phyloP scores from a whole-genome alignment of 192 early-diverging fungal genomes.

The Coemansia sp. region DNA sequence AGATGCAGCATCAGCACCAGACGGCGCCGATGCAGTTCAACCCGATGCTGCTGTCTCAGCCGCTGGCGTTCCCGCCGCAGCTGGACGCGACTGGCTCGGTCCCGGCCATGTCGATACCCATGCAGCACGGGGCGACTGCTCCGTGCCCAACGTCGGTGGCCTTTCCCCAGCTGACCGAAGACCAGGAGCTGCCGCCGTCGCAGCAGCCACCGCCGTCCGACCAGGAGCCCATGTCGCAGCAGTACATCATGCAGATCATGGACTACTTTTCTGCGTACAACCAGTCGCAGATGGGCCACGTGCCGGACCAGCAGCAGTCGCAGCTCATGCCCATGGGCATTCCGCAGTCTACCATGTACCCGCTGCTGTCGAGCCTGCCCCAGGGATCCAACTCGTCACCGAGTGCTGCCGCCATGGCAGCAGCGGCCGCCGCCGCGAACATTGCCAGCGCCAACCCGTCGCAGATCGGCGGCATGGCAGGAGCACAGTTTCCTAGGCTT shows the following conservation, averaged over 20 bases:
- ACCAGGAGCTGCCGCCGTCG: constrained; percentile 8
- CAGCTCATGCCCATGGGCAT: constrained; percentile 9
- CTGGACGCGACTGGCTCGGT: background rate
- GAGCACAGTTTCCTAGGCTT: constrained; percentile 28
- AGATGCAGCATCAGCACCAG: constrained; percentile 8
- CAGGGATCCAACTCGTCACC: background rate
- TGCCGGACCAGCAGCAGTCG: constrained; percentile 3
- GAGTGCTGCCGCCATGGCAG: constrained; percentile 7
- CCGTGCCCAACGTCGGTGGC: constrained; percentile 5
- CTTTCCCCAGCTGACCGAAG: constrained; percentile 41
- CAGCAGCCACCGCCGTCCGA: no score
- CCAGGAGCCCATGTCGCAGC: constrained; percentile 23
- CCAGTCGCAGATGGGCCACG: constrained; percentile 8
- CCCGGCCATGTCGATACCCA: background rate
- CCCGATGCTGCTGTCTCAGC: constrained; percentile 40
- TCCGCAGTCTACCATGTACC: background rate
- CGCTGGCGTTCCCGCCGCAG: constrained; percentile 36
- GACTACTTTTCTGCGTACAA: constrained; percentile 41
- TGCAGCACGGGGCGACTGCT: background rate
- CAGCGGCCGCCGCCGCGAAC: constrained; percentile 6
- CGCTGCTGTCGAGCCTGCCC: constrained; percentile 6
- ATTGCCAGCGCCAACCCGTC: constrained; percentile 5
- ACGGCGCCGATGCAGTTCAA: constrained; percentile 17
- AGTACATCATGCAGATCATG: constrained; percentile 47
- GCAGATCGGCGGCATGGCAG: background rate